Conservation (phyloP, 192 early-diverging fungal species). For the Umbelopsis isabellina region DNA sequence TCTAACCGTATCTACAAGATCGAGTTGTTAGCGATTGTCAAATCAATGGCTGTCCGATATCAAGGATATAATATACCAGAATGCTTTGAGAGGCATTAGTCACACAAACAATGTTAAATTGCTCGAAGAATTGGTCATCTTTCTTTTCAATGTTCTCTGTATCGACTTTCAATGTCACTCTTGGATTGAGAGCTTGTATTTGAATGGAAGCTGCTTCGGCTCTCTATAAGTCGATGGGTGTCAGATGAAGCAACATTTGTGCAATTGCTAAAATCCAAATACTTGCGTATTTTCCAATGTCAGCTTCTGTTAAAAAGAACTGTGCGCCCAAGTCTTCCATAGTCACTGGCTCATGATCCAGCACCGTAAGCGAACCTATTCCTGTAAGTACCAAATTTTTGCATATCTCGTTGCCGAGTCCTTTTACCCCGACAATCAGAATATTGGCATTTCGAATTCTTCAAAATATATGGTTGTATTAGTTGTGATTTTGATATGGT, state of each 20-base stretch:
- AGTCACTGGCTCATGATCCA: constrained; percentile 62
- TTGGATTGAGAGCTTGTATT: constrained; percentile 80
- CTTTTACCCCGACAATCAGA: constrained; percentile 71
- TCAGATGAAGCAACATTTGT: constrained; percentile 12
- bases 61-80: neutral
- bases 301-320: constrained; percentile 65
- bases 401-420: constrained; percentile 81
- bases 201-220: constrained; percentile 65
- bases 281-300: constrained; percentile 76
- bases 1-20: constrained; percentile 57
- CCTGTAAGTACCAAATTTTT: constrained; percentile 95
- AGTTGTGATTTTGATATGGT: neutral
- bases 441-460: constrained; percentile 84
- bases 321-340: constrained; percentile 74
- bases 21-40: neutral
- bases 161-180: constrained; percentile 68
- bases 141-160: constrained; percentile 44
- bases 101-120: constrained; percentile 73
- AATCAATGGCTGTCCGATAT: neutral
- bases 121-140: constrained; percentile 53
- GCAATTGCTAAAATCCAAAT: constrained; percentile 11
- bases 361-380: constrained; percentile 72
- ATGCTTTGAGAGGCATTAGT: constrained; percentile 41
- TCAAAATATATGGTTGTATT: neutral
- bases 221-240: constrained; percentile 46